Evolutionary conservation across 257 asterid genomes (phyloP), one percentile per base, ranked within the genome.

Genomic region (Solanum verrucosum): DNA sequence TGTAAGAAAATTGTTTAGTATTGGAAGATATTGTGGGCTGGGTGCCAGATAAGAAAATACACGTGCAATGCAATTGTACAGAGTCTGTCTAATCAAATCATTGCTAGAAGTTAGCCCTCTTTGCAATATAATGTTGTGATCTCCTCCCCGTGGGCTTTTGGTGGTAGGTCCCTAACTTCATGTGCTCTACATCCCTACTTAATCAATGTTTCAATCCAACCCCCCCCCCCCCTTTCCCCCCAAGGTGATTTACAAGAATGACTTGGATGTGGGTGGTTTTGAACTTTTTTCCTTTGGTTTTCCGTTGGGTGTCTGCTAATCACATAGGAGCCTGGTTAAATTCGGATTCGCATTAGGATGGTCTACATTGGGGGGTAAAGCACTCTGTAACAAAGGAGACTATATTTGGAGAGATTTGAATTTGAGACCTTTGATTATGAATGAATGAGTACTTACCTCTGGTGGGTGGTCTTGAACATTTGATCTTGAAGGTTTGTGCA

Each of bases 311-410:
- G 56, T 46, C 16, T 0, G 1, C 1, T 49, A 52, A 3, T 5
- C 3, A 52, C 9, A 5, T 16, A 5, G 9, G 59, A 49, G 59
- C 6, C 1, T 14, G 59, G 2, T 49, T 14, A 49, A 49, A 49
- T 15, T 49, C 6, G 3, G 12, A 40, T 40, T 40, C 42, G 3
- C 20, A 0, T 16, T 3, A 0, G 1, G 3, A 52, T 16, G 23
- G 18, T 1, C 0, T 2, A 52, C 8, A 5, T 49, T 2, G 0
- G 3, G 3, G 21, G 23, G 0, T 15, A 16, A 49, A 14, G 3
- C 18, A 0, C 7, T 46, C 2, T 46, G 16, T 14, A 46, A 46
- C 20, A 46, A 14, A 14, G 59, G 59, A 37, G 40, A 37, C 40
- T 37, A 37, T 37, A 37, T 37, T 37, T 37, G 40, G 40, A 37